These are phyloP conservation scores for Apiotrichum mycotoxinovorans DNA, from an alignment of 1,284 basidiomycete species.

Conservation along the genomic window DNA sequence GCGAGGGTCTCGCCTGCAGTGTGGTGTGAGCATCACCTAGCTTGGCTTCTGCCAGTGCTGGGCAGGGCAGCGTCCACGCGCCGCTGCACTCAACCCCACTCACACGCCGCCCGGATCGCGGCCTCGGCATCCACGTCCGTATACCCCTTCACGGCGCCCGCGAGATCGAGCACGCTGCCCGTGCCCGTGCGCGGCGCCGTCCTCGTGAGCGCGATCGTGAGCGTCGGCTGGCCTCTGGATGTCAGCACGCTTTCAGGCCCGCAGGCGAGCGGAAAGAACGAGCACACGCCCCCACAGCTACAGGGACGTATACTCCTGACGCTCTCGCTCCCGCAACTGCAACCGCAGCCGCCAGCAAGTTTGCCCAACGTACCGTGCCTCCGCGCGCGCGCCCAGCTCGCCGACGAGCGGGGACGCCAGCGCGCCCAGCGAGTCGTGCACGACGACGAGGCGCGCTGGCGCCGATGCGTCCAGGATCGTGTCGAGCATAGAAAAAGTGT, in stretches of 20 bases:
- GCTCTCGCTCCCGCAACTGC: no score
- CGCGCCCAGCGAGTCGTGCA: constrained; percentile 17
- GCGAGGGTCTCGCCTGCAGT: constrained; percentile 19
- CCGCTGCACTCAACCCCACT: constrained; percentile 4
- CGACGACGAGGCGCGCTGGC: constrained; percentile 38
- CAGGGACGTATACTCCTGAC: no score
- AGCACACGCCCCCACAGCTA: no score
- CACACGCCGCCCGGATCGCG: constrained; percentile 24
- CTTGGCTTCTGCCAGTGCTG: no score
- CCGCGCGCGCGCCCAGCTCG: constrained; percentile 7
- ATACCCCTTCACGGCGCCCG: constrained; percentile 8
- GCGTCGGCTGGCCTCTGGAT: constrained; percentile 6
- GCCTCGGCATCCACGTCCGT: constrained; percentile 9
- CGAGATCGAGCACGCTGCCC: constrained; percentile 9
- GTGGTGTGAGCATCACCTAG: constrained; percentile 1
- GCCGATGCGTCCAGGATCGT: constrained; percentile 35
- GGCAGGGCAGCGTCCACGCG: no score
- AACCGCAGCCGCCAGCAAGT: no score
- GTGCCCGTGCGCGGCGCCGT: neutral
- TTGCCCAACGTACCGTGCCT: constrained; percentile 1
- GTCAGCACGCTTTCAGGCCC: constrained; percentile 5
- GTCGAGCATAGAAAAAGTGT: constrained; percentile 18
- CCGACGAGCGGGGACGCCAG: constrained; percentile 6
- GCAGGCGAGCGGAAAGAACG: neutral
- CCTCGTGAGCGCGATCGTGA: constrained; percentile 14